Percentiles rank a stretch among this genome's conserved stretches.
phyloP scores from a whole-genome alignment of 805 yeast species.

The Metschnikowia lochheadii region DNA sequence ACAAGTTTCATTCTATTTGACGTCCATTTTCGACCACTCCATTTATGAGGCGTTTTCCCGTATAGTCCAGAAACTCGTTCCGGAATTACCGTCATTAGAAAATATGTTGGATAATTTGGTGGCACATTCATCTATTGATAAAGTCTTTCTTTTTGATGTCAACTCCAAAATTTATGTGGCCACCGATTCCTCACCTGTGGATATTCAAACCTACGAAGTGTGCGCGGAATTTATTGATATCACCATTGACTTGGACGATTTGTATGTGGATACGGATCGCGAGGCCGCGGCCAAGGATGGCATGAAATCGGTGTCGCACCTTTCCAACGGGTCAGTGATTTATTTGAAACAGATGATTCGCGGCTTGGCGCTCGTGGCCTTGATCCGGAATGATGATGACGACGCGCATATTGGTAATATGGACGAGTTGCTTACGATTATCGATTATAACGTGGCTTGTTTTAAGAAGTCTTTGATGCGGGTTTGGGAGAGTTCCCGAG shows the following conservation, averaged over 20 bases:
- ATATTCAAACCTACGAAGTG: slow-evolving; percentile 90
- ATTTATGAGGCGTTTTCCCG: slow-evolving; percentile 93
- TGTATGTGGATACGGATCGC: slow-evolving; percentile 40
- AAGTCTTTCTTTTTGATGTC: slow-evolving; percentile 87
- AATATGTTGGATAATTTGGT: slow-evolving; percentile 84
- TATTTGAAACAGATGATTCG: slow-evolving; percentile 89
- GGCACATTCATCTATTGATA: slow-evolving; percentile 85
- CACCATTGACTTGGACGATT: slow-evolving; percentile 78
- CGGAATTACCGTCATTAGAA: slow-evolving; percentile 84
- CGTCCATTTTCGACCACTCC: slow-evolving; percentile 93
- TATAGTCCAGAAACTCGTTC: slow-evolving; percentile 85
- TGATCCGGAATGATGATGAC: slow-evolving; percentile 63
- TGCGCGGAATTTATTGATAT: slow-evolving; percentile 97
- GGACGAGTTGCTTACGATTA: slow-evolving; percentile 53
- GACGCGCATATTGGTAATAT: slow-evolving; percentile 14
- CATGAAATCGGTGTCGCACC: slow-evolving; percentile 63
- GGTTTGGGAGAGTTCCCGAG: slow-evolving; percentile 53
- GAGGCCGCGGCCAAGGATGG: slow-evolving; percentile 24
- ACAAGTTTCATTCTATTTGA: slow-evolving; percentile 83
- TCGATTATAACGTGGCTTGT: slow-evolving; percentile 84
- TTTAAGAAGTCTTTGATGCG: slow-evolving; percentile 73
- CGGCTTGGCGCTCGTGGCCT: slow-evolving; percentile 86
- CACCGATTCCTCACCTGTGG: slow-evolving; percentile 94
- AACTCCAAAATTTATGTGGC: slow-evolving; percentile 93
- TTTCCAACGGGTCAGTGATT: slow-evolving; percentile 79